Base-by-base conservation (phyloP, 148 eudicot genomes). In the Talinum fruticosum region DNA sequence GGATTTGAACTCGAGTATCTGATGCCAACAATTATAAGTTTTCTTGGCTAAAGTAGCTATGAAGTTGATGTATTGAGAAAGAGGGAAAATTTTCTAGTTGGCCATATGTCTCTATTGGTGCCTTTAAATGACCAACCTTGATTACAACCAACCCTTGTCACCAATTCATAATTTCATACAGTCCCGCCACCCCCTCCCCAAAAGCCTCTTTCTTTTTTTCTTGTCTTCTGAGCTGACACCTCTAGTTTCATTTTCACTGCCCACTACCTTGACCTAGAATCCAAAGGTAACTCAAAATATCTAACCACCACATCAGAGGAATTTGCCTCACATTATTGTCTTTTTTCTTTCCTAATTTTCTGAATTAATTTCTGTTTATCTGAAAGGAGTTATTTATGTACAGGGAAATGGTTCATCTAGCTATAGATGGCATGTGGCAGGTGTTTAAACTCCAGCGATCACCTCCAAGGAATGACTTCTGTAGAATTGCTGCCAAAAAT, bases 381-480 rank as follows among this genome's bases (percentile, higher is more conserved):
- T 77, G 23, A 77, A 32, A 34, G 66, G 26, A 14, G 70, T 80
- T 69, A 38, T 66, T 59, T 76, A 65, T 71, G 38, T 80, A 47
- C 92, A 96, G 99, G 97, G 97, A 91, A 86, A 93, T 96, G 99
- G 97, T 96, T 84, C 99, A 96, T 87, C 88, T 96, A 78, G 99
- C 99, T 74, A 96, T 96, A 44, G 97, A 96, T 90, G 99, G 97
- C 79, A 93, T 96, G 94, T 96, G 97, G 99, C 95, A 96, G 86
- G 89, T 96, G 71, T 93, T 96, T 79, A 96, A 96, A 88, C 99
- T 96, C 83, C 97, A 96, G 82, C 86, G 90, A 74, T 91, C 97
- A 30, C 93, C 97, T 70, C 92, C 97, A 44, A 89, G 92, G 83
- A 91, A 93, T 81, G 99, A 96, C 79, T 96, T 96, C 76, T 96